phyloP scores from a whole-genome alignment of 257 asterid species.

The Nicotiana tomentosiformis region DNA sequence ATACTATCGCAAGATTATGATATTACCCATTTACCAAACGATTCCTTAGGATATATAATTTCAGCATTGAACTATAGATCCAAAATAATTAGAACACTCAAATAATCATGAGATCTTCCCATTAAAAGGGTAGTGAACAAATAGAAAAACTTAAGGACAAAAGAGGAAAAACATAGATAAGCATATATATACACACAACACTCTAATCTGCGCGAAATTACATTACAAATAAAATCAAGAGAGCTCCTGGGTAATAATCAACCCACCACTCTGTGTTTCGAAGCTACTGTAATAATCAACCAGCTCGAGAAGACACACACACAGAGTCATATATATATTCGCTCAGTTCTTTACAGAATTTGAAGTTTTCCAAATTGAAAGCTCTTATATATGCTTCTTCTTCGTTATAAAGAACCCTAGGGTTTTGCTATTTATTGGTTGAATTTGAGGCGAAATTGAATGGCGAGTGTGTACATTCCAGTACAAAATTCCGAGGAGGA shows the following conservation, averaged over 20 bases:
- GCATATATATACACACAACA: background rate
- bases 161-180: background rate
- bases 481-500: conserved; percentile 98
- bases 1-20: no score
- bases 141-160: background rate
- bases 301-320: background rate
- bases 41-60: no score
- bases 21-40: no score
- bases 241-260: background rate
- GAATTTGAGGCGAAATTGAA: conserved; percentile 10
- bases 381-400: background rate
- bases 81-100: no score
- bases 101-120: no score
- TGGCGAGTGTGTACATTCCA: conserved; percentile 81
- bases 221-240: background rate
- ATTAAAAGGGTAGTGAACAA: background rate
- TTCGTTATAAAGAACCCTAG: background rate
- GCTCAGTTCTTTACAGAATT: background rate
- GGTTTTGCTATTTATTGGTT: conserved; percentile 1
- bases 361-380: background rate
- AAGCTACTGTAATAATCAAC: background rate
- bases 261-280: background rate
- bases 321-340: background rate
- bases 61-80: no score
- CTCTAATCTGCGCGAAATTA: background rate